phyloP scores from a whole-genome alignment of 768 basidiomycete genomes.

The Lactarius sp. region DNA sequence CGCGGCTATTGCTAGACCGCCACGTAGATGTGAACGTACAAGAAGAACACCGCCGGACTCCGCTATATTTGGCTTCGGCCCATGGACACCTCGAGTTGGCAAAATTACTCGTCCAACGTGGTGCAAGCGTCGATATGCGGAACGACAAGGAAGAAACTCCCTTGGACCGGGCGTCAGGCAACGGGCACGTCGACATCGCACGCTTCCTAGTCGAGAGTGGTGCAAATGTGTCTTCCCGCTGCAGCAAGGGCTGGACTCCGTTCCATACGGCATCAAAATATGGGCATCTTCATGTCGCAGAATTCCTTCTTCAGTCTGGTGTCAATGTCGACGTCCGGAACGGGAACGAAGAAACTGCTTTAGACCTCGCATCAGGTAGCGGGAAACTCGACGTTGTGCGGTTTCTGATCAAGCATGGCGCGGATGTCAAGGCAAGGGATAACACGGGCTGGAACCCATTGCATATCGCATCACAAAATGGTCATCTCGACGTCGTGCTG shows the following conservation, averaged over 20 bases:
- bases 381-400: neutral
- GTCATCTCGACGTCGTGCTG: neutral
- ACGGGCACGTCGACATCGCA: neutral
- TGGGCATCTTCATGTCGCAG: neutral
- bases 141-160: neutral
- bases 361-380: neutral
- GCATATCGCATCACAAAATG: neutral
- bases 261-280: neutral
- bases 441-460: neutral
- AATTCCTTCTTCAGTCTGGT: neutral
- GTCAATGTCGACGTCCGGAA: neutral
- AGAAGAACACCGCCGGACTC: neutral
- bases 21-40: neutral
- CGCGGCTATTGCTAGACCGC: neutral
- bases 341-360: neutral
- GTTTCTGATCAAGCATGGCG: neutral
- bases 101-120: neutral
- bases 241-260: no score
- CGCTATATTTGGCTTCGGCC: neutral
- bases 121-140: neutral
- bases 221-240: no score
- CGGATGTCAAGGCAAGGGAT: neutral
- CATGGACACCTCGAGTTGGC: neutral
- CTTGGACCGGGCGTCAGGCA: neutral
- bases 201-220: no score